Percentiles rank a stretch among this genome's conserved stretches.
Evolutionary conservation across 2,329 filamentous ascomycete species (phyloP).

Genomic region (Stenocarpella maydis): DNA sequence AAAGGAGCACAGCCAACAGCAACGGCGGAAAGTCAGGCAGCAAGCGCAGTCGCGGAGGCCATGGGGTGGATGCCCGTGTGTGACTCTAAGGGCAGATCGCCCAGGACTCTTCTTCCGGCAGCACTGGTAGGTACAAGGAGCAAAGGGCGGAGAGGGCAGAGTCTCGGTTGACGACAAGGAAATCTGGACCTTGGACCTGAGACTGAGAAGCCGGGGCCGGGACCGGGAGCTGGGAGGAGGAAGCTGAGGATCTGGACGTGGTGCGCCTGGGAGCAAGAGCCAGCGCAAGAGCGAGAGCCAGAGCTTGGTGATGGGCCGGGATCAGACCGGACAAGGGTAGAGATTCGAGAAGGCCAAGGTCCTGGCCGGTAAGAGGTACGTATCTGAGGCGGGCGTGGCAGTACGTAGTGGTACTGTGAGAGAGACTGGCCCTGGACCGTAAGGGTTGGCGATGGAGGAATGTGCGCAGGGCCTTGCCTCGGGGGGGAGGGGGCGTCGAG

Average conservation of each 20-base stretch:
- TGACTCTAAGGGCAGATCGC: constrained; percentile 25
- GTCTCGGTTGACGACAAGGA: constrained; percentile 31
- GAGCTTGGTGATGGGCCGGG: constrained; percentile 23
- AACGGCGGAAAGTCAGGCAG: constrained; percentile 45
- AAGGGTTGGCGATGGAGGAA: constrained; percentile 19
- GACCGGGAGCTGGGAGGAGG: constrained; percentile 28
- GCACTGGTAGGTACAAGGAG: constrained; percentile 23
- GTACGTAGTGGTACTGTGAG: constrained; percentile 25
- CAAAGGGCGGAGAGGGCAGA: constrained; percentile 20
- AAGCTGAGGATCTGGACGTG: constrained; percentile 30
- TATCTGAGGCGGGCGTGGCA: constrained; percentile 23
- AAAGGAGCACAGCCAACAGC: constrained; percentile 29
- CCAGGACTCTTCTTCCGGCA: constrained; percentile 30
- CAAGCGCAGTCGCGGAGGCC: constrained; percentile 44
- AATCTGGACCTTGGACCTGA: constrained; percentile 31
- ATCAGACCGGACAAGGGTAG: constrained; percentile 32
- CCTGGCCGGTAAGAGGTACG: constrained; percentile 32
- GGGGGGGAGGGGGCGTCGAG: constrained; percentile 20
- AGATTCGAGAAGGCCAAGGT: constrained; percentile 30
- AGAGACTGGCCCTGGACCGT: constrained; percentile 27
- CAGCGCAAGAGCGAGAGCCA: constrained; percentile 21
- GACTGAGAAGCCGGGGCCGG: constrained; percentile 30
- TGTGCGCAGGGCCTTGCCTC: constrained; percentile 14
- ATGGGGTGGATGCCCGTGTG: constrained; percentile 29
- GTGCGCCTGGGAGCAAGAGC: constrained; percentile 20